Evolutionary conservation across 345 rosid species (phyloP).

Genomic region (Theobroma cacao): DNA sequence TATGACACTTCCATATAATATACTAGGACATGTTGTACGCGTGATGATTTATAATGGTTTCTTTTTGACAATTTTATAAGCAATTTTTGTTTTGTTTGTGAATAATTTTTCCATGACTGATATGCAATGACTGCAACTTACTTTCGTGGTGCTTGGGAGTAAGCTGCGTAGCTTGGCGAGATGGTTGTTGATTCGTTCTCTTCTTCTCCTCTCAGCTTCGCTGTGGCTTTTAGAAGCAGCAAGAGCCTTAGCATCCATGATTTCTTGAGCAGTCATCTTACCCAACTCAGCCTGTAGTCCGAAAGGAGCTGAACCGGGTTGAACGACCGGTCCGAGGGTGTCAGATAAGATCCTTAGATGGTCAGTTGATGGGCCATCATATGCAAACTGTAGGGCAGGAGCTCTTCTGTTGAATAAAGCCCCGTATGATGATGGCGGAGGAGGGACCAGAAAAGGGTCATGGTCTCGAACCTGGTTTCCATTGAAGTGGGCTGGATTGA

Average conservation of each 20-base stretch:
- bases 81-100: background rate
- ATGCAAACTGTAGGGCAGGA: constrained; percentile 57
- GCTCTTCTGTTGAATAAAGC: constrained; percentile 61
- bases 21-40: constrained; percentile 18
- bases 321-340: constrained; percentile 65
- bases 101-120: background rate
- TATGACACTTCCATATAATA: constrained; percentile 10
- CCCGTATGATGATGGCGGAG: constrained; percentile 63
- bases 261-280: constrained; percentile 93
- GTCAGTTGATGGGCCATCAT: constrained; percentile 60
- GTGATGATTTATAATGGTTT: constrained; percentile 20
- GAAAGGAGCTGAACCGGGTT: constrained; percentile 60
- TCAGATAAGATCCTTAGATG: constrained; percentile 84
- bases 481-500: constrained; percentile 27
- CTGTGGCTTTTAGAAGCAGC: constrained; percentile 99
- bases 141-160: constrained; percentile 95
- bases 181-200: constrained; percentile 97
- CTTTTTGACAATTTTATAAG: constrained; percentile 5
- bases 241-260: constrained; percentile 98
- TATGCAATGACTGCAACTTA: constrained; percentile 37
- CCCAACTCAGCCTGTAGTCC: constrained; percentile 83
- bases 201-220: constrained; percentile 93
- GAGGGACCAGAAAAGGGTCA: constrained; percentile 67
- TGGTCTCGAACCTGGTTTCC: constrained; percentile 43
- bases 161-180: constrained; percentile 92